Evolutionary conservation across 176 grass and related monocot genomes (phyloP), one percentile per base, ranked within the genome.

Genomic region (Zizania latifolia): DNA sequence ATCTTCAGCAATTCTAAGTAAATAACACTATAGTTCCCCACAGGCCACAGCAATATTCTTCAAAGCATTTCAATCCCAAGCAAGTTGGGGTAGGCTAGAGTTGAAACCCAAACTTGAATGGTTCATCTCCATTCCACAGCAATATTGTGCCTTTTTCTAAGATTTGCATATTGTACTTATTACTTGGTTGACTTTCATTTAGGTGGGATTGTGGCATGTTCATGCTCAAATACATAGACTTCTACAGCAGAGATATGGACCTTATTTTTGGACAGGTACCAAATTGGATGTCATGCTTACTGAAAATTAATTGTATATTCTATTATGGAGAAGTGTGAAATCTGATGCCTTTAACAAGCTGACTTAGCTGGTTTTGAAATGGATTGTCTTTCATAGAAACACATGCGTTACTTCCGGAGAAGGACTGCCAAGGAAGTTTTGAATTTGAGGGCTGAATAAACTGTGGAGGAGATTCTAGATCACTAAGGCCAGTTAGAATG

Each of bases 151-250:
- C 13, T 34, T n/a, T n/a, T n/a, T 71, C 7, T 31, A 37, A 58
- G 80, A 24, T 61, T 61, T 10, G 0, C 26, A 41, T 39, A 13
- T 31, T 69, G 27, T 62, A 79, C 26, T 68, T 32, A 41, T 50
- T 31, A 75, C 30, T 16, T 35, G 45, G 4, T 45, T 45, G 4
- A 50, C 8, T 75, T 3, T 68, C 11, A 70, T 45, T 26, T 46
- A 94, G 92, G 81, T 94, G 88, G 88, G 92, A 94, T 46, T 94
- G 92, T 74, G 92, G 92, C 43, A 96, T 96, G 93, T 96, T 96
- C 78, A 96, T 96, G 93, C 84, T 96, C 6, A 96, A 96, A 81
- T 96, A 96, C 64, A 81, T 92, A 59, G 93, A 96, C 66, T 96
- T 96, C 85, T 89, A 87, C 82, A 96, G 89, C 87, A 91, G 93